phyloP scores from a whole-genome alignment of 164 flowering plant genomes.

The Annona cherimola region DNA sequence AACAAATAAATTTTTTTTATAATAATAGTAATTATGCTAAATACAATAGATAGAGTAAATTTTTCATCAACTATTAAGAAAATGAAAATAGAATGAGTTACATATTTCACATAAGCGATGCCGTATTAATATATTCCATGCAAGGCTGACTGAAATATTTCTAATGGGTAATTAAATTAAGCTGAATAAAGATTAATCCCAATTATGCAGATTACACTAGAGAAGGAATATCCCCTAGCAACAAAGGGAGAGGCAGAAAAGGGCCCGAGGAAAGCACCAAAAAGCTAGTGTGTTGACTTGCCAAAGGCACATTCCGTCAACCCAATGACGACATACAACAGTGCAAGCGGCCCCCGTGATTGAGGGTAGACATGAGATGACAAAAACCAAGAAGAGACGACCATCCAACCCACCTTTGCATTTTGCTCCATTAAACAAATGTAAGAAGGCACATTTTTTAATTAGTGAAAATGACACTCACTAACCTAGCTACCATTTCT shows the following conservation, averaged over 20 bases:
- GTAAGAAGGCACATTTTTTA: slow-evolving; percentile 20
- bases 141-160: no score
- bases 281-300: slow-evolving; percentile 7
- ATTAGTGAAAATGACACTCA: slow-evolving; percentile 39
- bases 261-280: slow-evolving; percentile 17
- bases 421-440: slow-evolving; percentile 12
- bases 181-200: slow-evolving; percentile 1
- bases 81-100: no score
- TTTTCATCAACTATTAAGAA: no score
- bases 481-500: slow-evolving; percentile 24
- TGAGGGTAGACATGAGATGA: slow-evolving; percentile 25
- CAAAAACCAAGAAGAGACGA: slow-evolving; percentile 37
- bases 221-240: slow-evolving; percentile 16
- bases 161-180: no score
- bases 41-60: no score
- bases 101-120: no score
- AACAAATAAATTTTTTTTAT: no score
- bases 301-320: slow-evolving; percentile 26
- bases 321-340: slow-evolving; percentile 20
- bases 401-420: slow-evolving; percentile 19
- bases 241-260: slow-evolving; percentile 16
- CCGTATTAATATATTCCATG: no score
- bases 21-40: no score
- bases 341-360: slow-evolving; percentile 33
- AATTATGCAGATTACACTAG: slow-evolving; percentile 2